These are phyloP conservation scores for Exserohilum turcica DNA, from an alignment of 2,329 filamentous ascomycete species.

Conservation along the genomic window DNA sequence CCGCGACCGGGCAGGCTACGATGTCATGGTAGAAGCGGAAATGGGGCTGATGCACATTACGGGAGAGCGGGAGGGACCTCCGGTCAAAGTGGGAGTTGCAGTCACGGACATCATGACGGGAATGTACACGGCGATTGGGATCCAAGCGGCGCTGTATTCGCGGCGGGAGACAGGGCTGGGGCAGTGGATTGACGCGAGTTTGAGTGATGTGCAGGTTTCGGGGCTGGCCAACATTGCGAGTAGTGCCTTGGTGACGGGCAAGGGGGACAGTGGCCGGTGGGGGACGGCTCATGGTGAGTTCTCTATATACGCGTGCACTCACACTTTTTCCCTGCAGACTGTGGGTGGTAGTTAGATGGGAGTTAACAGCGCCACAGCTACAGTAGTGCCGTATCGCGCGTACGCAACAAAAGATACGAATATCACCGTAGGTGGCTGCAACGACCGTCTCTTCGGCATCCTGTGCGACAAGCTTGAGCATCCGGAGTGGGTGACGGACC, in stretches of 20 bases:
- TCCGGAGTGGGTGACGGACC: conserved; percentile 63
- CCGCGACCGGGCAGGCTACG: conserved; percentile 84
- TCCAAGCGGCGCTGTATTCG: conserved; percentile 85
- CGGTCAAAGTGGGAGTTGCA: conserved; percentile 97
- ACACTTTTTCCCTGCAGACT: too few relatives aligned
- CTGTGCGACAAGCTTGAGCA: conserved; percentile 62
- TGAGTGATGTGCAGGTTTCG: conserved; percentile 93
- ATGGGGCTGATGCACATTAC: conserved; percentile 99
- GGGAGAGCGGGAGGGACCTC: conserved; percentile 81
- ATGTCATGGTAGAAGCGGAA: conserved; percentile 99
- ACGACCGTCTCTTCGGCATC: conserved; percentile 65
- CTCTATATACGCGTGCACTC: too few relatives aligned
- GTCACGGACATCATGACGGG: conserved; percentile 96
- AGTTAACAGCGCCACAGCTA: conserved; percentile 57
- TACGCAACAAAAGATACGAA: conserved; percentile 69
- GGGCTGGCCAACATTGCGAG: conserved; percentile 92
- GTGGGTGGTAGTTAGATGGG: background rate
- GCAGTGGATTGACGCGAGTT: conserved; percentile 86
- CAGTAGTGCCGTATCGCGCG: conserved; percentile 90
- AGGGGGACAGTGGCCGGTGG: conserved; percentile 88
- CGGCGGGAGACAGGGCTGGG: conserved; percentile 77
- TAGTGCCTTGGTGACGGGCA: conserved; percentile 82
- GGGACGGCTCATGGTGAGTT: conserved; percentile 86
- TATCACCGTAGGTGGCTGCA: conserved; percentile 66
- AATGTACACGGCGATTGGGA: conserved; percentile 89